Conservation (phyloP, 2,329 filamentous ascomycete genomes). For the Colletotrichum theobromicola region DNA sequence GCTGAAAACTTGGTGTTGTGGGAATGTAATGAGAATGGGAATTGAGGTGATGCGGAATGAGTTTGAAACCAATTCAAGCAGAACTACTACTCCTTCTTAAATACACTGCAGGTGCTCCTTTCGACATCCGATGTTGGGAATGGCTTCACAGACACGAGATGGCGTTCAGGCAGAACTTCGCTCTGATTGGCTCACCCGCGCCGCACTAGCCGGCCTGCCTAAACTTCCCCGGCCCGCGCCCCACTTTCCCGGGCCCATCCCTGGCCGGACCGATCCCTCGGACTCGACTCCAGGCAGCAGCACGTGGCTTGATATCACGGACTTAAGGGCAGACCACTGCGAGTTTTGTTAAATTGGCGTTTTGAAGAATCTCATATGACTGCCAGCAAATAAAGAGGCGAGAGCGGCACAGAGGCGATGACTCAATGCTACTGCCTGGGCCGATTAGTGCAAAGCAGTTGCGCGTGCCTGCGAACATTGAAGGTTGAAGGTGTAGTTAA, state of each 20-base stretch:
- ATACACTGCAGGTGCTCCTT: background rate
- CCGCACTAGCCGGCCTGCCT: background rate
- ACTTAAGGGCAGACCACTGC: background rate
- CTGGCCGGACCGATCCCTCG: background rate
- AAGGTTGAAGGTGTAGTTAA: background rate
- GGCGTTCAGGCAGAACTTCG: background rate
- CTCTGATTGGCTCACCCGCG: background rate
- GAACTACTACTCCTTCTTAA: background rate
- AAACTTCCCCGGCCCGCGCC: background rate
- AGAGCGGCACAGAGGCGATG: background rate
- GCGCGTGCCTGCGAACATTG: background rate
- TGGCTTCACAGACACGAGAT: background rate
- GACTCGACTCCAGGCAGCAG: background rate
- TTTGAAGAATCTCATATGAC: background rate
- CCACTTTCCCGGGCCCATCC: background rate
- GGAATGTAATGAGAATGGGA: background rate
- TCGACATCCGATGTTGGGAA: background rate
- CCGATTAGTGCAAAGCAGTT: background rate
- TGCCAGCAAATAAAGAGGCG: background rate
- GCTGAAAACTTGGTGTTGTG: accelerated
- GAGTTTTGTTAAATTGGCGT: background rate
- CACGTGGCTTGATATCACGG: background rate
- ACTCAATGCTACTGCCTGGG: background rate
- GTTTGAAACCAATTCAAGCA: accelerated
- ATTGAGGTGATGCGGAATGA: background rate